A percentile compares a stretch with the other conserved stretches of the same genome.
Conservation (phyloP, 2,329 filamentous ascomycete genomes). For the Nannizziopsis arthrosporioides region DNA sequence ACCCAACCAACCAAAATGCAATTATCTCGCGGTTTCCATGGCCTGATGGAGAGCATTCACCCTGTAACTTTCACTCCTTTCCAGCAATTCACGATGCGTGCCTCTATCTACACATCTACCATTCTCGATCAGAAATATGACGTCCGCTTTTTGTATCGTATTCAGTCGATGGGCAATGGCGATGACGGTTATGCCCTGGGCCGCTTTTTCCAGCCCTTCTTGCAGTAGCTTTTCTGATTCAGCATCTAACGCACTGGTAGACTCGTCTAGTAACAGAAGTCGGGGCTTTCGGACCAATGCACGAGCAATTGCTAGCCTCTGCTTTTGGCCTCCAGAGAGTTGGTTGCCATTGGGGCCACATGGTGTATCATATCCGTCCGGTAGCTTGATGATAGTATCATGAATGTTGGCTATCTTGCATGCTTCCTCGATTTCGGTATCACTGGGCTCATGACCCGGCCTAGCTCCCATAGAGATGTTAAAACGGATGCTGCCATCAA, state of each 20-base stretch:
- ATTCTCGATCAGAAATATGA: conserved; percentile 65
- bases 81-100: conserved; percentile 50
- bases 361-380: conserved; percentile 37
- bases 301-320: conserved; percentile 42
- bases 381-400: conserved; percentile 39
- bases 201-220: conserved; percentile 50
- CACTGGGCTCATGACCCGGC: conserved; percentile 53
- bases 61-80: conserved; percentile 30
- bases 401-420: conserved; percentile 55
- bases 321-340: conserved; percentile 43
- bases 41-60: conserved; percentile 31
- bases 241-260: conserved; percentile 48
- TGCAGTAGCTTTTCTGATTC: conserved; percentile 54
- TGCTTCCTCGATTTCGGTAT: conserved; percentile 52
- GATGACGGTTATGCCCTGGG: conserved; percentile 47
- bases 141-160: conserved; percentile 64
- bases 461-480: conserved; percentile 51
- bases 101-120: conserved; percentile 53
- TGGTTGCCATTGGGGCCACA: conserved; percentile 47
- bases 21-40: conserved; percentile 13
- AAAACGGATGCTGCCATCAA: conserved; percentile 59
- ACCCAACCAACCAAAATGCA: too few species aligned
- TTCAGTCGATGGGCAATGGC: conserved; percentile 64
- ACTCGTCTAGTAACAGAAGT: conserved; percentile 45
- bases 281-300: conserved; percentile 41